These are phyloP conservation scores for Flaveria linearis DNA, from an alignment of 129 eudicot species.

Conservation along the genomic window DNA sequence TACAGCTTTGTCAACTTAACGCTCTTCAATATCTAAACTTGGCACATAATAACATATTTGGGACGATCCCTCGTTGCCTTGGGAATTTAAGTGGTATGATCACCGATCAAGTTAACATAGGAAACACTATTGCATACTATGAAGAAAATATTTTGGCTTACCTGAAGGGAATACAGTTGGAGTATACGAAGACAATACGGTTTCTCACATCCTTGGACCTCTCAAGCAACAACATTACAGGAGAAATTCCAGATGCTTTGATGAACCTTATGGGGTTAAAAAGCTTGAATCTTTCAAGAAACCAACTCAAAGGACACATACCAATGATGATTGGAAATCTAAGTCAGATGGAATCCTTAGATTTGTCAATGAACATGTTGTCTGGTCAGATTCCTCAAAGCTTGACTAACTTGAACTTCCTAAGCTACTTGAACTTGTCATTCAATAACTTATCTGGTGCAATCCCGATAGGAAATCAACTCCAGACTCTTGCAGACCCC, in stretches of 20 bases:
- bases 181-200: not conserved
- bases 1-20: not conserved
- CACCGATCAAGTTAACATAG: too few relatives aligned
- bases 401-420: not conserved
- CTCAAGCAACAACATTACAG: not conserved
- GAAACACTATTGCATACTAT: not conserved
- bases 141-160: not conserved
- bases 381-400: conserved; percentile 1
- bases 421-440: not conserved
- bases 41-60: not conserved
- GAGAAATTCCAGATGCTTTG: not conserved
- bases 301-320: not conserved
- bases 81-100: not conserved
- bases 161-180: not conserved
- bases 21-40: not conserved
- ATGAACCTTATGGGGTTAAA: not conserved
- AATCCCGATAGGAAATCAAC: conserved; percentile 1
- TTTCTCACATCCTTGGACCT: not conserved
- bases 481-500: not conserved
- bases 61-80: not conserved
- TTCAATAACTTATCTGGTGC: not conserved
- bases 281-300: not conserved
- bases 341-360: not conserved
- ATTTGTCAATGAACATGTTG: not conserved
- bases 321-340: not conserved